phyloP scores from a whole-genome alignment of 768 basidiomycete genomes.

The Leccinum truebloodii region DNA sequence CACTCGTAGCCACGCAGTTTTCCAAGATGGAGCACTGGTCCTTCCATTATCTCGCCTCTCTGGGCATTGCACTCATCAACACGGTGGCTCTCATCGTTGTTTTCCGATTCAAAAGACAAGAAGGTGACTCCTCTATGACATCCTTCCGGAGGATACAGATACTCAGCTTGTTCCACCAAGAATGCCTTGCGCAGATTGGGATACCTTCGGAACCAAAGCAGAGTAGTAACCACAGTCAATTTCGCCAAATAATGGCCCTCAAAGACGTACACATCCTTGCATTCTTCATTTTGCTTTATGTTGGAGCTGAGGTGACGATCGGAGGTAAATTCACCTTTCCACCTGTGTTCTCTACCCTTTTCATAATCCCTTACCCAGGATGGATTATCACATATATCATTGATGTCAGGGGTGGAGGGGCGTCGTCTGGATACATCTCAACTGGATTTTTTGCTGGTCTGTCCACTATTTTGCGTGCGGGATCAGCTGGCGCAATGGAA shows the following conservation, averaged over 20 bases:
- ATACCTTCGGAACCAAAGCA: slow-evolving; percentile 26
- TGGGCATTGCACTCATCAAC: slow-evolving; percentile 64
- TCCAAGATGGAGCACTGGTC: slow-evolving; percentile 39
- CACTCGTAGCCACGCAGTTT: slow-evolving; percentile 56
- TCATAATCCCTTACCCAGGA: slow-evolving; percentile 34
- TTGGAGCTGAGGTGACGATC: slow-evolving; percentile 53
- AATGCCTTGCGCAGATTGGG: slow-evolving; percentile 39
- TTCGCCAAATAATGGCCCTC: slow-evolving; percentile 47
- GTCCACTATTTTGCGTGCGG: neutral
- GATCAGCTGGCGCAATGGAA: neutral
- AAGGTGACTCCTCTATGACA: slow-evolving; percentile 43
- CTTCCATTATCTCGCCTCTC: slow-evolving; percentile 49
- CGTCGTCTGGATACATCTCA: slow-evolving; percentile 48
- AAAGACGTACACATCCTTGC: slow-evolving; percentile 47
- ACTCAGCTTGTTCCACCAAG: slow-evolving; percentile 24
- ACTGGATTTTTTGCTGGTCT: slow-evolving; percentile 39
- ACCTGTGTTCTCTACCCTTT: neutral
- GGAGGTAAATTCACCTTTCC: slow-evolving; percentile 37
- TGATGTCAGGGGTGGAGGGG: slow-evolving; percentile 42
- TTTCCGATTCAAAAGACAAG: slow-evolving; percentile 67
- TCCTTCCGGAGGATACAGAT: neutral
- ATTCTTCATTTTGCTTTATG: slow-evolving; percentile 46
- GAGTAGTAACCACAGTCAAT: slow-evolving; percentile 38
- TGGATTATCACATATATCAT: slow-evolving; percentile 68
- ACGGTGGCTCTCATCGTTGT: slow-evolving; percentile 48